Conservation (phyloP, 2,329 filamentous ascomycete genomes). For the Karstenula rhodostoma region DNA sequence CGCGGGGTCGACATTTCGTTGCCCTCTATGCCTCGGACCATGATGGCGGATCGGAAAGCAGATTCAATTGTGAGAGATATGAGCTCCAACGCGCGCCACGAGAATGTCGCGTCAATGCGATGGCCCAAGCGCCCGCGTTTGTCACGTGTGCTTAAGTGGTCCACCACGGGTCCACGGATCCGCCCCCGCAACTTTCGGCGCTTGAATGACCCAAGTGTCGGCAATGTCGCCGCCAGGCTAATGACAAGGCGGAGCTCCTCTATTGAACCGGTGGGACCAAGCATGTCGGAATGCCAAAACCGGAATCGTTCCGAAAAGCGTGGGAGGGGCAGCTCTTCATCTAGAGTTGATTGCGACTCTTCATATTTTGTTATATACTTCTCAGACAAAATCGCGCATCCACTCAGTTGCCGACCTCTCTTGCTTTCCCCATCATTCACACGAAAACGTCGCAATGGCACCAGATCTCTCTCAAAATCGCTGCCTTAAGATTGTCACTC, state of each 20-base stretch:
- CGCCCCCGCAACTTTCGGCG: not conserved
- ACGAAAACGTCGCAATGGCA: slow-evolving; percentile 58
- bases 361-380: not conserved
- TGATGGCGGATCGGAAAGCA: not conserved
- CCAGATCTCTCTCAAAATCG: slow-evolving; percentile 56
- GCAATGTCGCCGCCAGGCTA: not conserved
- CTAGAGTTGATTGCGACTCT: slow-evolving; percentile 8
- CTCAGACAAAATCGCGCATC: slow-evolving; percentile 10
- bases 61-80: not conserved
- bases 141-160: not conserved
- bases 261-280: not conserved
- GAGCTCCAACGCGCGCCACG: not conserved
- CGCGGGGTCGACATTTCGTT: slow-evolving; percentile 57
- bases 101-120: slow-evolving; percentile 6
- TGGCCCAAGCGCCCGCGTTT: slow-evolving; percentile 2
- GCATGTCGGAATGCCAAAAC: not conserved
- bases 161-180: not conserved
- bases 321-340: slow-evolving; percentile 8
- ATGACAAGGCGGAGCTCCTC: not conserved
- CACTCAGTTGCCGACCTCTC: not conserved
- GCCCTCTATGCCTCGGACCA: slow-evolving; percentile 57
- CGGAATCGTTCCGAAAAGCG: slow-evolving; percentile 10
- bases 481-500: slow-evolving; percentile 61
- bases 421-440: slow-evolving; percentile 5
- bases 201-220: not conserved